Conservation (phyloP, 2,329 filamentous ascomycete species). For the Septoria petroselini region DNA sequence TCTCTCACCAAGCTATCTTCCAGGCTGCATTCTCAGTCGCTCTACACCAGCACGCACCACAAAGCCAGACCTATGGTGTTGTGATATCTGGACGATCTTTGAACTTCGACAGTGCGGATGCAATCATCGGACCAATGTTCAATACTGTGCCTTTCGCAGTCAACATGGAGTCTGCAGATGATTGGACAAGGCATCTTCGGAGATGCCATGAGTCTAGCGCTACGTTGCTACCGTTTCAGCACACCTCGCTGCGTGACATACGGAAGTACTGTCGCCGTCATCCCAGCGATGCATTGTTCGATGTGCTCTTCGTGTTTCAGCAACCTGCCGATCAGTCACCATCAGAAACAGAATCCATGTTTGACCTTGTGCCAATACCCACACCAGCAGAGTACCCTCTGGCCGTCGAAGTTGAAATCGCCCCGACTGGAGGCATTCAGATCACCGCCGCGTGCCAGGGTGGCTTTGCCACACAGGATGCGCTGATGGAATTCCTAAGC, state of each 20-base stretch:
- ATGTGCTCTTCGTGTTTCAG: conserved; percentile 81
- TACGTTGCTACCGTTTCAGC: conserved; percentile 67
- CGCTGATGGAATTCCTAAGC: conserved; percentile 33
- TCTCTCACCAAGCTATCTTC: conserved; percentile 75
- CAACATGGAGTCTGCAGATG: conserved; percentile 44
- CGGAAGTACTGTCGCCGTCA: conserved; percentile 70
- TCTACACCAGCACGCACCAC: conserved; percentile 52
- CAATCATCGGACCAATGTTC: conserved; percentile 77
- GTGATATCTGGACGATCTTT: conserved; percentile 76
- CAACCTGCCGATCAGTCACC: conserved; percentile 31
- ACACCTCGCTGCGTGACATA: conserved; percentile 73
- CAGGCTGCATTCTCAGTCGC: conserved; percentile 71
- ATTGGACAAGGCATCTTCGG: conserved; percentile 60
- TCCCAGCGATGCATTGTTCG: conserved; percentile 62
- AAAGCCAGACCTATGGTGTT: conserved; percentile 62
- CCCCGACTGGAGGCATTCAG: conserved; percentile 47
- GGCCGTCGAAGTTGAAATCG: conserved; percentile 68
- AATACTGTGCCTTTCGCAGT: conserved; percentile 78
- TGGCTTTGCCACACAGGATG: conserved; percentile 34
- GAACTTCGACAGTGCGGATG: conserved; percentile 62
- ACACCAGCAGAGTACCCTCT: conserved; percentile 67
- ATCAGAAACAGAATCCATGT: conserved; percentile 36
- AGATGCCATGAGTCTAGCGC: conserved; percentile 70
- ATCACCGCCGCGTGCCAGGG: conserved; percentile 61
- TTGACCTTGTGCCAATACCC: conserved; percentile 53